Conservation (phyloP, 352 stramenopile species). For the Blastocystis sp. region DNA sequence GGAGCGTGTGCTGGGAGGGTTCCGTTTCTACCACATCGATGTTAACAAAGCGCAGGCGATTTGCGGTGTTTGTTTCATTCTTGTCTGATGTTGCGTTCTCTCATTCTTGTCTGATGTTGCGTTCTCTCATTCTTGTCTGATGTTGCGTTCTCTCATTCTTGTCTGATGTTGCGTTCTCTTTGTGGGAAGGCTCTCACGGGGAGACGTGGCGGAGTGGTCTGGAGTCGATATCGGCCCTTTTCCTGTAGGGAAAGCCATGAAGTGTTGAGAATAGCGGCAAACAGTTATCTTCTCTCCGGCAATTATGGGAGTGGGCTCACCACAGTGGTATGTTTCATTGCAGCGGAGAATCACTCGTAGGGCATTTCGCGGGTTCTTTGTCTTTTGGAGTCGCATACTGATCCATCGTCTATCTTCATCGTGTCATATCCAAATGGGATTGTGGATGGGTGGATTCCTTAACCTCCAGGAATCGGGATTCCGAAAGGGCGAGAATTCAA, state of each 20-base stretch:
- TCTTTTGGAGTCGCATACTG: slow-evolving; percentile 25
- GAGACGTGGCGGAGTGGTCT: not conserved
- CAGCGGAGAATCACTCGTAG: not conserved
- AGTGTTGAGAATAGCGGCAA: not conserved
- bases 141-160: slow-evolving; percentile 15
- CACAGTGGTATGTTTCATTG: not conserved
- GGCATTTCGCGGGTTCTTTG: slow-evolving; percentile 27
- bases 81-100: not conserved
- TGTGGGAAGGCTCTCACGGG: too few species aligned
- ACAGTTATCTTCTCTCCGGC: not conserved
- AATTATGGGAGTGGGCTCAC: not conserved
- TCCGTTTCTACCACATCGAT: slow-evolving; percentile 57
- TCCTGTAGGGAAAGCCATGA: not conserved
- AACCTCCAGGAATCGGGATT: slow-evolving; percentile 40
- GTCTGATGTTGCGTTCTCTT: not conserved
- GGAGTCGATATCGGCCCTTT: not conserved
- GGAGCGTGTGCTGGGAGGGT: slow-evolving; percentile 45
- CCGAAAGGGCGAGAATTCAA: slow-evolving; percentile 30
- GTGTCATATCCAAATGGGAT: slow-evolving; percentile 37
- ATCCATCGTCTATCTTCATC: slow-evolving; percentile 59
- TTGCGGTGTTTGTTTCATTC: not conserved
- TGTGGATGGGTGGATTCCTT: not conserved
- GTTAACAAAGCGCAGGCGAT: not conserved
- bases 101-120: not conserved
- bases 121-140: too few species aligned